Conservation (phyloP, 2,329 filamentous ascomycete species). For the Phaeosphaeriaceae sp. region DNA sequence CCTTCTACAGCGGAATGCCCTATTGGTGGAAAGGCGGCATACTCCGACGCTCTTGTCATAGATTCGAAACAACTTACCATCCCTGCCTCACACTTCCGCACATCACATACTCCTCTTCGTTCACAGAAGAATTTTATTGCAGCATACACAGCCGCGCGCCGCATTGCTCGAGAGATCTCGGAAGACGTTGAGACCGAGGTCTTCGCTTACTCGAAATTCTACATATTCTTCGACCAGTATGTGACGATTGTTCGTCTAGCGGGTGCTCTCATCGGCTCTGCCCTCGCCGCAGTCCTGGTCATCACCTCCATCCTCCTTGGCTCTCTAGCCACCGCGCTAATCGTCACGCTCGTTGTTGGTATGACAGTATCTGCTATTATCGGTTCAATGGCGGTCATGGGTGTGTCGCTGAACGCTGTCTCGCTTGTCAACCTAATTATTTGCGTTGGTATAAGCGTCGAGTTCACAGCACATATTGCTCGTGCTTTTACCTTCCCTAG, state of each 20-base stretch:
- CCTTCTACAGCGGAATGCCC: constrained; percentile 86
- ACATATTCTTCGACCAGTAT: constrained; percentile 99
- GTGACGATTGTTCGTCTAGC: constrained; percentile 82
- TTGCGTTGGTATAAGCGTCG: constrained; percentile 93
- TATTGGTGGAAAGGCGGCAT: constrained; percentile 85
- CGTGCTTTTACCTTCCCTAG: constrained; percentile 95
- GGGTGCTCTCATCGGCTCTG: constrained; percentile 78
- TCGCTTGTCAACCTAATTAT: constrained; percentile 96
- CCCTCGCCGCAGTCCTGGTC: constrained; percentile 82
- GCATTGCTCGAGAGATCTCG: constrained; percentile 80
- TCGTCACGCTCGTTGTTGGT: constrained; percentile 83
- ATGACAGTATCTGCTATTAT: constrained; percentile 97
- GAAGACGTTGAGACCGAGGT: constrained; percentile 76
- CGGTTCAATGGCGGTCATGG: constrained; percentile 88
- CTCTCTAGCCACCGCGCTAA: constrained; percentile 77
- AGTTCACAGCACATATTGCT: constrained; percentile 97
- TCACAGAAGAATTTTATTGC: constrained; percentile 92
- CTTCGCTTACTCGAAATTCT: constrained; percentile 97
- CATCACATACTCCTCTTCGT: constrained; percentile 82
- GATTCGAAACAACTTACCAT: constrained; percentile 71
- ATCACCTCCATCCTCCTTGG: constrained; percentile 83
- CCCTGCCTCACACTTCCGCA: constrained; percentile 88
- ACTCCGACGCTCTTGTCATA: constrained; percentile 82
- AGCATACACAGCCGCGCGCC: constrained; percentile 85
- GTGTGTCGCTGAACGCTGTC: constrained; percentile 92